A percentile compares a stretch with the other conserved stretches of the same genome.
These are phyloP conservation scores for Chaetomium fimeti DNA, from an alignment of 495 filamentous ascomycete species.

Conservation along the genomic window DNA sequence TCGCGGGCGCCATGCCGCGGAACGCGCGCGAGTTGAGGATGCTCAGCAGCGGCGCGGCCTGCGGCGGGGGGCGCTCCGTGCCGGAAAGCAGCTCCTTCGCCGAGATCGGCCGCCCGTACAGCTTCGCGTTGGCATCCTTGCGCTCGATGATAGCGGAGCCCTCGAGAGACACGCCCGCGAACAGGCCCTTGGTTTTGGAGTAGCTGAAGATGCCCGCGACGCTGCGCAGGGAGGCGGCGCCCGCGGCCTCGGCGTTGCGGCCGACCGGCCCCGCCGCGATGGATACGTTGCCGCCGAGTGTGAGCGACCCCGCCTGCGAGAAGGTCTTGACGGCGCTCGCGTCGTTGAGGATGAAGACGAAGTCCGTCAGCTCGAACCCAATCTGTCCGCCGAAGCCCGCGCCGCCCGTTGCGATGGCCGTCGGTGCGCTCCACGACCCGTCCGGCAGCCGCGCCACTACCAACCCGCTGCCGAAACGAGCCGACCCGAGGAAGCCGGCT, in stretches of 20 bases:
- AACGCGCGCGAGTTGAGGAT: slow-evolving; percentile 84
- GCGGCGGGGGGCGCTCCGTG: slow-evolving; percentile 70
- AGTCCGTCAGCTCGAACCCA: slow-evolving; percentile 95
- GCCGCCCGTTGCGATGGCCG: slow-evolving; percentile 85
- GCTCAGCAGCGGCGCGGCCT: slow-evolving; percentile 77
- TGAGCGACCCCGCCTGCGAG: slow-evolving; percentile 85
- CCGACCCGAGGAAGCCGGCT: slow-evolving; percentile 91
- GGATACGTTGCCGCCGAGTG: slow-evolving; percentile 93
- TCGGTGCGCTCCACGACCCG: slow-evolving; percentile 91
- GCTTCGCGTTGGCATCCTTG: slow-evolving; percentile 92
- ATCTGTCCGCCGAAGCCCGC: slow-evolving; percentile 96
- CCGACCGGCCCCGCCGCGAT: slow-evolving; percentile 93
- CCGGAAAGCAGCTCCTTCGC: slow-evolving; percentile 82
- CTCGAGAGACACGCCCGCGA: slow-evolving; percentile 92
- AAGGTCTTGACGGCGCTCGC: slow-evolving; percentile 88
- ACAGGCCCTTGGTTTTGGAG: slow-evolving; percentile 94
- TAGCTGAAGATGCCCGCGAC: slow-evolving; percentile 94
- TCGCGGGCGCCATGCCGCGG: slow-evolving; percentile 55
- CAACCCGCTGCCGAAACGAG: slow-evolving; percentile 86
- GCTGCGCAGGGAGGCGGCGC: slow-evolving; percentile 84
- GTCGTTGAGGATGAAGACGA: slow-evolving; percentile 98
- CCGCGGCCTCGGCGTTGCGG: slow-evolving; percentile 92
- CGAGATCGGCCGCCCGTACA: slow-evolving; percentile 79
- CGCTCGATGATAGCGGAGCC: slow-evolving; percentile 88
- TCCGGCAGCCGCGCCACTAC: slow-evolving; percentile 91